Percentiles rank a stretch among this genome's conserved stretches.
Evolutionary conservation across 2,329 filamentous ascomycete genomes (phyloP).

Genomic region (Aspergillus spinulosporus): DNA sequence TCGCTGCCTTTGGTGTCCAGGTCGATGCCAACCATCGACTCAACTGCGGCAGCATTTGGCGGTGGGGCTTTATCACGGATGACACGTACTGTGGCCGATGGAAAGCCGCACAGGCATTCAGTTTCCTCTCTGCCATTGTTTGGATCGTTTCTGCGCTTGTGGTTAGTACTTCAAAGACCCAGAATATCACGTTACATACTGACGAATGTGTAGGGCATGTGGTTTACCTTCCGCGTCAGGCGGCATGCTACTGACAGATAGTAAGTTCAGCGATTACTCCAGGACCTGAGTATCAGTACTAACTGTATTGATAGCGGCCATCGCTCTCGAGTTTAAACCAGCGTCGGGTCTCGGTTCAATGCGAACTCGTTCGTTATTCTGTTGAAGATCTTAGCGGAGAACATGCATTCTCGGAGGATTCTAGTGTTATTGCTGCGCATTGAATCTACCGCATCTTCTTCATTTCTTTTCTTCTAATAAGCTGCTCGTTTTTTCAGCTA

Average conservation of each 20-base stretch:
- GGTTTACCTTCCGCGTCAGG: constrained; percentile 37
- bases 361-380: not conserved
- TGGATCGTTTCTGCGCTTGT: constrained; percentile 68
- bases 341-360: not conserved
- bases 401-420: too few species aligned
- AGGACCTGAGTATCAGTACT: not conserved
- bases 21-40: constrained; percentile 57
- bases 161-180: constrained; percentile 32
- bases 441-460: not conserved
- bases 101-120: constrained; percentile 71
- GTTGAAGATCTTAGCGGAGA: too few species aligned
- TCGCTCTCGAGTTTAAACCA: not conserved
- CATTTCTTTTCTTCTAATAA: not conserved
- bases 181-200: constrained; percentile 7
- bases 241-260: constrained; percentile 18
- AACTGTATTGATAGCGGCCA: not conserved
- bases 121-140: constrained; percentile 68
- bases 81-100: constrained; percentile 63
- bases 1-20: constrained; percentile 66
- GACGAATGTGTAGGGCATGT: constrained; percentile 31
- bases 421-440: too few species aligned
- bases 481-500: not conserved
- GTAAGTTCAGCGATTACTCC: constrained; percentile 22
- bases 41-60: constrained; percentile 58
- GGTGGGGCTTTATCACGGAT: constrained; percentile 58